Conservation (phyloP, 2,329 filamentous ascomycete genomes). For the Hypomyces rosellus region DNA sequence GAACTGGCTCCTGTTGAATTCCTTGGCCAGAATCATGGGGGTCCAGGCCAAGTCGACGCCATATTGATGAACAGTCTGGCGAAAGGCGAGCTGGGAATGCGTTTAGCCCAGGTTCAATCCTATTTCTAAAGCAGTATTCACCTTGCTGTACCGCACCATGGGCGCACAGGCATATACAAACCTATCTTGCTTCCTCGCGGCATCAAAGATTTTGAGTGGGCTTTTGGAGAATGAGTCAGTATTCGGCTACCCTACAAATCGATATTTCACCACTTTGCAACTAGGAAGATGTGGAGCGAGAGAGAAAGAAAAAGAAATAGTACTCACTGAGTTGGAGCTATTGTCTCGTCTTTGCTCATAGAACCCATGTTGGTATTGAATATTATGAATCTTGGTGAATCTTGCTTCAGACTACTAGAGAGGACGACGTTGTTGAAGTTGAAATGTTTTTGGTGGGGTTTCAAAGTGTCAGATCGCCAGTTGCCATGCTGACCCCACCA, state of each 20-base stretch:
- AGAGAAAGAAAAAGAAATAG: too few species aligned
- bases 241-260: neutral
- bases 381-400: too few species aligned
- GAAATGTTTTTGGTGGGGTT: neutral
- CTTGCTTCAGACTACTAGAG: neutral
- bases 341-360: neutral
- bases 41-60: slow-evolving; percentile 63
- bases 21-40: slow-evolving; percentile 65
- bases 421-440: neutral
- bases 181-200: slow-evolving; percentile 43
- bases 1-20: slow-evolving; percentile 56
- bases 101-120: neutral
- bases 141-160: slow-evolving; percentile 63
- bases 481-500: too few species aligned
- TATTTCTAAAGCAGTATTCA: slow-evolving; percentile 10
- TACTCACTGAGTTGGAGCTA: slow-evolving; percentile 3
- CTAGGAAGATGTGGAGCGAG: neutral
- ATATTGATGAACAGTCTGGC: slow-evolving; percentile 59
- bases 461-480: too few species aligned
- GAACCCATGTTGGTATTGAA: slow-evolving; percentile 1
- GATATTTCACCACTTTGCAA: neutral
- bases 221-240: slow-evolving; percentile 25
- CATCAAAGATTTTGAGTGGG: slow-evolving; percentile 54
- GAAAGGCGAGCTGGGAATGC: slow-evolving; percentile 54
- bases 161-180: slow-evolving; percentile 56